Percentiles rank a stretch among this genome's conserved stretches.
These are phyloP conservation scores for Tolypocladium capitatum DNA, from an alignment of 2,329 filamentous ascomycete genomes.

Conservation along the genomic window DNA sequence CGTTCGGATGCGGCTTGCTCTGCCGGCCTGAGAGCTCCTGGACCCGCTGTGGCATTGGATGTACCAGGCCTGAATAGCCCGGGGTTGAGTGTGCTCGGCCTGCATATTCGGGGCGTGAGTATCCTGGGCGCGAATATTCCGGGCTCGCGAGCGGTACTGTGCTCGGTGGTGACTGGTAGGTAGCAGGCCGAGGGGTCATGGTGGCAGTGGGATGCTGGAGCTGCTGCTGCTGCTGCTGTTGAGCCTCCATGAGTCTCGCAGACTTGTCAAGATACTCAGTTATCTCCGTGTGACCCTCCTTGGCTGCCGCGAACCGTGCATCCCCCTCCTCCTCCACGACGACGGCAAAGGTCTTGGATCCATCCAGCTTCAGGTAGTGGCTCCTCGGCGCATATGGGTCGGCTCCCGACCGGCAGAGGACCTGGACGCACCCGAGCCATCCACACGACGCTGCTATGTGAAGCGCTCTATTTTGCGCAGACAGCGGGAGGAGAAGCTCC, in stretches of 20 bases:
- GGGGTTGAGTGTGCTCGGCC: too few species aligned
- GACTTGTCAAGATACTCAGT: not conserved
- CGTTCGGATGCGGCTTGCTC: not conserved
- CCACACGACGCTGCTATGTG: not conserved
- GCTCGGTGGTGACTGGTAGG: not conserved
- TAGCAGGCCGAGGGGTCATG: not conserved
- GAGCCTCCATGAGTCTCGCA: not conserved
- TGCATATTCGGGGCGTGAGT: not conserved
- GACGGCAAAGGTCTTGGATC: not conserved
- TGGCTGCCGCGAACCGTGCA: not conserved
- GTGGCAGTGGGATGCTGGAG: not conserved
- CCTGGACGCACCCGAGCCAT: not conserved
- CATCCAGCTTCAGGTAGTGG: not conserved
- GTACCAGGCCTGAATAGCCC: too few species aligned
- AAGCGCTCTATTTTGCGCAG: not conserved
- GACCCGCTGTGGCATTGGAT: too few species aligned
- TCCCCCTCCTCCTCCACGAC: not conserved
- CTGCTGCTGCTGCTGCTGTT: not conserved
- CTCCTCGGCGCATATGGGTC: not conserved
- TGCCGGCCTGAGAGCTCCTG: too few species aligned
- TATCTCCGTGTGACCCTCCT: not conserved
- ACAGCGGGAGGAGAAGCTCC: not conserved
- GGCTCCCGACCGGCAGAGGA: not conserved
- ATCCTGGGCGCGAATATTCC: not conserved
- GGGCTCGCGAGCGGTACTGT: not conserved